phyloP scores from a whole-genome alignment of 73 alveolate genomes.

The Paramecium pentaurelia region DNA sequence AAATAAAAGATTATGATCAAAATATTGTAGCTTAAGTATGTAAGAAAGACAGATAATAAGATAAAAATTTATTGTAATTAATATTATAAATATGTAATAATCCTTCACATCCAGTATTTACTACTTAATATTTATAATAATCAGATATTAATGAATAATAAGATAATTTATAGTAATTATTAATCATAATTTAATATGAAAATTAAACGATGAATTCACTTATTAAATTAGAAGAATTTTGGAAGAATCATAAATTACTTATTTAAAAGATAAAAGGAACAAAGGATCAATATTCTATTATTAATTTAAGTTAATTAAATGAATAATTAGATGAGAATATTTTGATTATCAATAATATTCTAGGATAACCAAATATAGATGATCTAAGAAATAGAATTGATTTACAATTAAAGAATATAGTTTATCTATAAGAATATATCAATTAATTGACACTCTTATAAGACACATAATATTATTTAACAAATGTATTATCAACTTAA shows the following conservation, averaged over 20 bases:
- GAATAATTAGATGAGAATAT: neutral
- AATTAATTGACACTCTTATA: neutral
- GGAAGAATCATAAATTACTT: neutral
- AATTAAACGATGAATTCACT: neutral
- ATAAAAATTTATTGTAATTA: neutral
- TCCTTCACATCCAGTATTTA: neutral
- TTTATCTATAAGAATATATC: neutral
- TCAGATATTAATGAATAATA: neutral
- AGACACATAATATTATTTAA: neutral
- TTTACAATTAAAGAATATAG: neutral
- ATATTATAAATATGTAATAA: neutral
- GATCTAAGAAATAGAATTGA: neutral
- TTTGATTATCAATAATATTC: neutral
- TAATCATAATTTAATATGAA: neutral
- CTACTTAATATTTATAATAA: neutral
- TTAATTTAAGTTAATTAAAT: neutral
- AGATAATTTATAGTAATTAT: neutral
- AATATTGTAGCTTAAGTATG: neutral
- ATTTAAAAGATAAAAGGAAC: neutral
- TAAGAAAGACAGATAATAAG: neutral
- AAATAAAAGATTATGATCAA: neutral
- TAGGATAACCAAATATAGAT: neutral
- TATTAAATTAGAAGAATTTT: neutral
- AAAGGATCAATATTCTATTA: neutral
- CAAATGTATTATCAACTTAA: neutral